Percentiles rank a stretch among this genome's conserved stretches.
phyloP scores from a whole-genome alignment of 192 early-diverging fungal species.

The Lunasporangiospora selenospora region DNA sequence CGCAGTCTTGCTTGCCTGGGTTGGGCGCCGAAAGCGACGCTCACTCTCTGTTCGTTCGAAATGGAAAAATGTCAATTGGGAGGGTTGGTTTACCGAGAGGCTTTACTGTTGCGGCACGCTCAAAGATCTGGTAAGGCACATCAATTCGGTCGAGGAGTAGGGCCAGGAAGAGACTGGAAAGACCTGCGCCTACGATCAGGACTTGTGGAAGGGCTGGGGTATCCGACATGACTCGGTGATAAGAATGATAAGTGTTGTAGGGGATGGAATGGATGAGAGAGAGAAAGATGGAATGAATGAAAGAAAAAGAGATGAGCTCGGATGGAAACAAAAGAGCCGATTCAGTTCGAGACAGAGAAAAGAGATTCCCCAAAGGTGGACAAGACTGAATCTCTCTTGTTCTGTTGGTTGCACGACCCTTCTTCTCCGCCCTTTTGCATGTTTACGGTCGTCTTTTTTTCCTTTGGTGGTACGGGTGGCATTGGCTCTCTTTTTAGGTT shows the following conservation, averaged over 20 bases:
- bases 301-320: not conserved
- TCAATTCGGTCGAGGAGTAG: constrained; percentile 10
- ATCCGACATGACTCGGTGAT: not conserved
- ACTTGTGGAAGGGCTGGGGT: not conserved
- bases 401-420: not conserved
- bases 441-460: not conserved
- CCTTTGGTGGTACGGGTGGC: not conserved
- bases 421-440: not conserved
- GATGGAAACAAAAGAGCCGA: too few relatives aligned
- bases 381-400: not conserved
- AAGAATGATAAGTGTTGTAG: not conserved
- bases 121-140: constrained; percentile 24
- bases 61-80: too few relatives aligned
- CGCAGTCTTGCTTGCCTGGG: too few relatives aligned
- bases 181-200: constrained; percentile 29
- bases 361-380: not conserved
- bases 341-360: too few relatives aligned
- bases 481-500: constrained; percentile 10
- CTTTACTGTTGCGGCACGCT: not conserved
- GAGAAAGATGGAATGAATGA: not conserved
- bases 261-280: not conserved
- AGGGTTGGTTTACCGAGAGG: too few relatives aligned
- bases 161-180: constrained; percentile 19
- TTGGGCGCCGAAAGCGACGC: too few relatives aligned
- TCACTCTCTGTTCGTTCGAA: too few relatives aligned